These are phyloP conservation scores for Lathyrus oleraceus DNA, from an alignment of 306 rosid genomes.

Conservation along the genomic window DNA sequence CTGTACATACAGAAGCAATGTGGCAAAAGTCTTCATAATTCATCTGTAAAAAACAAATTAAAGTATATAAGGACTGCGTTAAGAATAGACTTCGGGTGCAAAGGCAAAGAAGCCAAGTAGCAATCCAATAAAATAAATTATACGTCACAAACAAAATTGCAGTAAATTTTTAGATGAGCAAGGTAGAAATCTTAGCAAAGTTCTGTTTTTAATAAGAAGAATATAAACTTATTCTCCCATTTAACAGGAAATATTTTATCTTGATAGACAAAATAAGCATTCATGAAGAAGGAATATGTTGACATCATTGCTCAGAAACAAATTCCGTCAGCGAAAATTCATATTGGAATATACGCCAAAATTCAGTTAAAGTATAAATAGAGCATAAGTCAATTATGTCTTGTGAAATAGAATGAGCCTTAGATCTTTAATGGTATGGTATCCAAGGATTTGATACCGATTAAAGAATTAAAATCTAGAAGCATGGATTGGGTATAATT, in stretches of 20 bases:
- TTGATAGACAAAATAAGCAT: conserved; percentile 13
- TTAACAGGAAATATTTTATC: conserved; percentile 15
- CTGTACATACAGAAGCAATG: conserved; percentile 97
- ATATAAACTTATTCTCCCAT: conserved; percentile 19
- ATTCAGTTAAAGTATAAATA: conserved; percentile 2
- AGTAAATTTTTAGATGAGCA: not conserved
- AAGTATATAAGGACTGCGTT: conserved; percentile 32
- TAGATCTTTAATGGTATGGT: not conserved
- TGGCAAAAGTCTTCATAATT: conserved; percentile 99
- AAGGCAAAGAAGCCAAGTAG: conserved; percentile 19
- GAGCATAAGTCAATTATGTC: conserved; percentile 1
- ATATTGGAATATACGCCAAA: not conserved
- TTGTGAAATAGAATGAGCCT: not conserved
- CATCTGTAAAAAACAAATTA: conserved; percentile 65
- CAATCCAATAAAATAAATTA: conserved; percentile 21
- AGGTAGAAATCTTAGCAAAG: conserved; percentile 4
- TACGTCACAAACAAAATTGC: not conserved
- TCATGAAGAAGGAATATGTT: not conserved
- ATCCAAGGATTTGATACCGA: not conserved
- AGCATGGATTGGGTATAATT: not conserved
- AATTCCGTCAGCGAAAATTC: conserved; percentile 12
- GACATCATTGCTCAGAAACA: conserved; percentile 22
- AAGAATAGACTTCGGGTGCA: conserved; percentile 23
- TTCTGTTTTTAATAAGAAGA: conserved; percentile 18
- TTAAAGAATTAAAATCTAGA: conserved; percentile 5